These are phyloP conservation scores for Mentha longifolia DNA, from an alignment of 257 asterid genomes.

Conservation along the genomic window DNA sequence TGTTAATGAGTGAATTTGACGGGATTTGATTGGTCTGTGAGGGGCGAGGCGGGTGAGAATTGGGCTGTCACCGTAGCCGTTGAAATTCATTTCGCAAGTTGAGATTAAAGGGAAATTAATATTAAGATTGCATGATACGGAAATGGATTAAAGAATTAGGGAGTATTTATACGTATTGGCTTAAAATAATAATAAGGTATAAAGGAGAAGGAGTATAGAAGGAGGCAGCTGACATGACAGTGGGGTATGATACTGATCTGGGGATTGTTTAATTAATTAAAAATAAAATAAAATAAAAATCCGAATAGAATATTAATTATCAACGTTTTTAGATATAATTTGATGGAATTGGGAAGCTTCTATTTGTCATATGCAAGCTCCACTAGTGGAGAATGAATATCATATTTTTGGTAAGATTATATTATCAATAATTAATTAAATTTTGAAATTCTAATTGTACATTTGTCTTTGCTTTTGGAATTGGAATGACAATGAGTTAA, in stretches of 20 bases:
- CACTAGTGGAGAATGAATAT: not conserved
- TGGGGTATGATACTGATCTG: slow-evolving; percentile 32
- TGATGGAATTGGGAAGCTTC: slow-evolving; percentile 23
- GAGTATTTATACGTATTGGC: slow-evolving; percentile 1
- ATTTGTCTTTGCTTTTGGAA: not conserved
- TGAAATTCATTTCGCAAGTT: slow-evolving; percentile 28
- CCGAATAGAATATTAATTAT: not conserved
- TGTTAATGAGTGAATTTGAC: not conserved
- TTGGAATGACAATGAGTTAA: too few species aligned
- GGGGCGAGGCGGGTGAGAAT: slow-evolving; percentile 3
- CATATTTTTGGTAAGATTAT: not conserved
- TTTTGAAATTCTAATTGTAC: not conserved
- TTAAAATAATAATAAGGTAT: slow-evolving; percentile 28
- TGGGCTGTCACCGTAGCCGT: slow-evolving; percentile 14
- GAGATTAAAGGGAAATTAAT: slow-evolving; percentile 13
- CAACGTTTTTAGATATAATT: slow-evolving; percentile 33
- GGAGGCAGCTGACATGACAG: slow-evolving; percentile 41
- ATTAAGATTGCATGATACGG: not conserved
- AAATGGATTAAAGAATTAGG: not conserved
- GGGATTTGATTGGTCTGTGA: slow-evolving; percentile 25
- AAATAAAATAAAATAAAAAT: too few species aligned
- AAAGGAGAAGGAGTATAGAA: slow-evolving; percentile 22
- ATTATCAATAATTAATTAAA: not conserved
- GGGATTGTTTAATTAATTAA: slow-evolving; percentile 29
- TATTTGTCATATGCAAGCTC: slow-evolving; percentile 16